These are phyloP conservation scores for Malassezia furfur DNA, from an alignment of 1,284 basidiomycete genomes.

Conservation along the genomic window DNA sequence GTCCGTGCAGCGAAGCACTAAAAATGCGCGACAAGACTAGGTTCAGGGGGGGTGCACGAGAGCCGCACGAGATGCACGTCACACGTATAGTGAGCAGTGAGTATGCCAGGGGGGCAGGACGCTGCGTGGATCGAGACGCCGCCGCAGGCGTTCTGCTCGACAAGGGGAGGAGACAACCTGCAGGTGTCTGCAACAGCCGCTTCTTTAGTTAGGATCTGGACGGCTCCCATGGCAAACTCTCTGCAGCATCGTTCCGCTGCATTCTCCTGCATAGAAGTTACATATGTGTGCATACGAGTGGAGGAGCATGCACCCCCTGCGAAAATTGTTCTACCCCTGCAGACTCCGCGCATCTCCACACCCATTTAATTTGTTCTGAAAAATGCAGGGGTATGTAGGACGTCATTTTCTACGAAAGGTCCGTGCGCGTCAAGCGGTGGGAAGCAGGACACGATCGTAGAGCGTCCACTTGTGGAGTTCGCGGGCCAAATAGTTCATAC, in stretches of 20 bases:
- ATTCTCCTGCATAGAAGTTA: slow-evolving; percentile 4
- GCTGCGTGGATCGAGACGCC: background rate
- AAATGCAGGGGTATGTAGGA: too few relatives aligned
- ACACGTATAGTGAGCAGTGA: background rate
- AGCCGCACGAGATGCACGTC: background rate
- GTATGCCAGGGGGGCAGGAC: background rate
- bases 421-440: background rate
- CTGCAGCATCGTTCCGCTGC: background rate
- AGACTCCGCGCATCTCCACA: background rate
- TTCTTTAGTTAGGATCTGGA: background rate
- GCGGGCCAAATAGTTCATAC: slow-evolving; percentile 72
- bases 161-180: background rate
- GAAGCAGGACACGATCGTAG: slow-evolving; percentile 77
- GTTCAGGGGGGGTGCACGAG: too few relatives aligned
- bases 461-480: slow-evolving; percentile 92
- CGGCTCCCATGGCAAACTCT: background rate
- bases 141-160: background rate
- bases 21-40: background rate
- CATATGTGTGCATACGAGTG: background rate
- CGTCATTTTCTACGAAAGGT: background rate
- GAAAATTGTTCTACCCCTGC: background rate
- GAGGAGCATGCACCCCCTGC: background rate
- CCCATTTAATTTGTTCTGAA: too few relatives aligned
- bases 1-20: background rate
- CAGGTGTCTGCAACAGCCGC: background rate